Percentiles rank a stretch among this genome's conserved stretches.
phyloP scores from a whole-genome alignment of 768 basidiomycete genomes.

The Astraeus odoratus region DNA sequence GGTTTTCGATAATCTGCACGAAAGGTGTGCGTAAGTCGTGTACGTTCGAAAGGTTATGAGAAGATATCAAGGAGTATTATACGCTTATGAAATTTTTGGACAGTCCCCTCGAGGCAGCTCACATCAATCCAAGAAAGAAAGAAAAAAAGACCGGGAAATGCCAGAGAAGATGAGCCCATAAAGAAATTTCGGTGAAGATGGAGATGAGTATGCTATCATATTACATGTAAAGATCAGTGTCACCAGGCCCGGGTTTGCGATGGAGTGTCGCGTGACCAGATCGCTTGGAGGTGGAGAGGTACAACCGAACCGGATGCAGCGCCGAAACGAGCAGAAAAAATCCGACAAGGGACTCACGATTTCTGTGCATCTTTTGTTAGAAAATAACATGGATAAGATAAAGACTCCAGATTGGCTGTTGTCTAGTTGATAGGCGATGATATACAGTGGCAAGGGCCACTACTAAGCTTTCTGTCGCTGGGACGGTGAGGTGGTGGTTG shows the following conservation, averaged over 20 bases:
- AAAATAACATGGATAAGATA: slow-evolving; percentile 31
- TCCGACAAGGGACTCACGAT: slow-evolving; percentile 24
- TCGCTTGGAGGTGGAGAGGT: slow-evolving; percentile 19
- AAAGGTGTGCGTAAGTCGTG: slow-evolving; percentile 5
- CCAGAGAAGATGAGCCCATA: slow-evolving; percentile 10
- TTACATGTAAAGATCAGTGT: slow-evolving; percentile 34
- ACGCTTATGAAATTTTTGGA: slow-evolving; percentile 17
- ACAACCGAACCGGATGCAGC: slow-evolving; percentile 13
- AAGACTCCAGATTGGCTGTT: slow-evolving; percentile 30
- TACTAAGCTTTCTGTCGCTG: slow-evolving; percentile 19
- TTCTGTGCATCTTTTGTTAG: slow-evolving; percentile 30
- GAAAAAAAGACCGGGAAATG: slow-evolving; percentile 10
- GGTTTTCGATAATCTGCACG: slow-evolving; percentile 37
- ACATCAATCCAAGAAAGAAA: slow-evolving; percentile 15
- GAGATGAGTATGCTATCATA: slow-evolving; percentile 21
- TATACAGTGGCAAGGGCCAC: slow-evolving; percentile 25
- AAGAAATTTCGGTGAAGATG: slow-evolving; percentile 8
- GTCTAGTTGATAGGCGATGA: slow-evolving; percentile 12
- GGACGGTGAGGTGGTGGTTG: slow-evolving; percentile 27
- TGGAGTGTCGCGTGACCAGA: slow-evolving; percentile 32
- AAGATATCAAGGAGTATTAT: slow-evolving; percentile 13
- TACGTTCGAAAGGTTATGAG: slow-evolving; percentile 17
- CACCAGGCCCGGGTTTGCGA: slow-evolving; percentile 22
- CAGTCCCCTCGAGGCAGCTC: slow-evolving; percentile 12
- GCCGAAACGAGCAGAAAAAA: slow-evolving; percentile 19